These are phyloP conservation scores for Trypanosoma rangeli DNA, from an alignment of 208 protist genomes.

Conservation along the genomic window DNA sequence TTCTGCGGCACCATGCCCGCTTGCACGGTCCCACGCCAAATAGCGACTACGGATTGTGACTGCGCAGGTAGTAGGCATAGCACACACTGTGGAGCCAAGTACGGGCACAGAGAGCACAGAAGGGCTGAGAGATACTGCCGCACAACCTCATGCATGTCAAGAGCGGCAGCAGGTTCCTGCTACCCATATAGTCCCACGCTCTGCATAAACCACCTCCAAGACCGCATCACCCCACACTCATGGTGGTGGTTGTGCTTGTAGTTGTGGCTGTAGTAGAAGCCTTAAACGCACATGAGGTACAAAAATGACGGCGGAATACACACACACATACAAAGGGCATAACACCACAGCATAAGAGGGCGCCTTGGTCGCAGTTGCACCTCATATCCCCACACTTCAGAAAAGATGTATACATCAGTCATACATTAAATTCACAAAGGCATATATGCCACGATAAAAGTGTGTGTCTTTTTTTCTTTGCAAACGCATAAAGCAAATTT, in stretches of 20 bases:
- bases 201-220: slow-evolving; percentile 10
- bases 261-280: neutral
- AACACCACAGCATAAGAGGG: too few relatives aligned
- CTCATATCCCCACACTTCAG: too few relatives aligned
- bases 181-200: neutral
- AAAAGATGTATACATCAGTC: too few relatives aligned
- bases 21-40: slow-evolving; percentile 20
- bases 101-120: slow-evolving; percentile 1
- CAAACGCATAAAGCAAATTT: too few relatives aligned
- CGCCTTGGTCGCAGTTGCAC: too few relatives aligned
- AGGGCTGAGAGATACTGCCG: slow-evolving; percentile 18
- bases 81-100: slow-evolving; percentile 9
- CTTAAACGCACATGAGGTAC: neutral
- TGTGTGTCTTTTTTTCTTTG: too few relatives aligned
- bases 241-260: neutral
- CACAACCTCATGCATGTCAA: slow-evolving; percentile 15
- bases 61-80: slow-evolving; percentile 12
- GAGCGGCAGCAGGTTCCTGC: neutral
- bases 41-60: slow-evolving; percentile 3
- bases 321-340: too few relatives aligned
- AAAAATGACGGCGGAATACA: neutral
- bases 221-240: slow-evolving; percentile 4
- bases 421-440: too few relatives aligned
- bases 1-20: slow-evolving; percentile 5
- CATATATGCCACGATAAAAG: too few relatives aligned